phyloP scores from a whole-genome alignment of 1,139 yeast species.

The Kazachstania sp. region DNA sequence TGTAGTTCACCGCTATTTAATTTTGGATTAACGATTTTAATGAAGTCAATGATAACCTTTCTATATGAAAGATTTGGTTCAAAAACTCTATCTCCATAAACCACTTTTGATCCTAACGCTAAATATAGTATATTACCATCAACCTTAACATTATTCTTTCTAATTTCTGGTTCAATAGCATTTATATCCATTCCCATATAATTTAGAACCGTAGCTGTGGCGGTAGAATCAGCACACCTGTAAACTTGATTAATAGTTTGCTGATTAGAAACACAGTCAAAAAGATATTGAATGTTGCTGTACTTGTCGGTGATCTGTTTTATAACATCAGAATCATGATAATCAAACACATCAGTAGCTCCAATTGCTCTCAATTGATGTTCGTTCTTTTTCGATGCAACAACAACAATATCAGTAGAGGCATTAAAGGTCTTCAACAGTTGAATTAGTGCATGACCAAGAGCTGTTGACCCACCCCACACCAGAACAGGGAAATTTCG shows the following conservation, averaged over 20 bases:
- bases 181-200: slow-evolving; percentile 17
- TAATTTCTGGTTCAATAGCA: slow-evolving; percentile 19
- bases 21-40: slow-evolving; percentile 19
- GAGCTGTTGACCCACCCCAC: slow-evolving; percentile 53
- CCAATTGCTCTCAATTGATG: slow-evolving; percentile 35
- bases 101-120: slow-evolving; percentile 21
- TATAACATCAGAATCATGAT: slow-evolving; percentile 46
- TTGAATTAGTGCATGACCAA: slow-evolving; percentile 43
- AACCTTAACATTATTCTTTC: slow-evolving; percentile 23
- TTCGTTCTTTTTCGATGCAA: slow-evolving; percentile 37
- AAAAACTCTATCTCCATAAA: slow-evolving; percentile 17
- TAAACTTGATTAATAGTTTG: slow-evolving; percentile 41
- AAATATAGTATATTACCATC: slow-evolving; percentile 20
- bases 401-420: slow-evolving; percentile 40
- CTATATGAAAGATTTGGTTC: slow-evolving; percentile 24
- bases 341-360: slow-evolving; percentile 39
- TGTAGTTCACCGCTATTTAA: slow-evolving; percentile 23
- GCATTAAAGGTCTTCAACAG: slow-evolving; percentile 36
- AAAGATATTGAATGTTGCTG: slow-evolving; percentile 31
- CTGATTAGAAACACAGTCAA: slow-evolving; percentile 44
- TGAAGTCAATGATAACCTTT: slow-evolving; percentile 14
- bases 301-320: slow-evolving; percentile 42
- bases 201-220: slow-evolving; percentile 26
- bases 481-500: slow-evolving; percentile 34
- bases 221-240: slow-evolving; percentile 39